Evolutionary conservation across 1,284 basidiomycete genomes (phyloP).

Genomic region (Marasmius sp.): DNA sequence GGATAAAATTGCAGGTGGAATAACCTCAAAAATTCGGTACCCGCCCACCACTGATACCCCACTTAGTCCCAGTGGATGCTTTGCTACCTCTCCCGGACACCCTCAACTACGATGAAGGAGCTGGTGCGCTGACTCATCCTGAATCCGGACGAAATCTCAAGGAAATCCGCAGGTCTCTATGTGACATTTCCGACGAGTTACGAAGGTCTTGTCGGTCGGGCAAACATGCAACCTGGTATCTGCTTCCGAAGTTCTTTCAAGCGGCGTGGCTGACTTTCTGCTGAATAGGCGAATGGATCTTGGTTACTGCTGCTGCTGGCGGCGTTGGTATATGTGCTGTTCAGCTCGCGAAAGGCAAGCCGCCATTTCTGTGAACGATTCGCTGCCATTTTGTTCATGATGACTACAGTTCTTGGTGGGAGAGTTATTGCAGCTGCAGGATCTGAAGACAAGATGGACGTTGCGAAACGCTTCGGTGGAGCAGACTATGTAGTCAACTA

Average conservation of each 20-base stretch:
- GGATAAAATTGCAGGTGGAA: slow-evolving; percentile 56
- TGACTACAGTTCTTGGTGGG: slow-evolving; percentile 61
- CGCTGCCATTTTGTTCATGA: background rate
- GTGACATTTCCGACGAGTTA: slow-evolving; percentile 93
- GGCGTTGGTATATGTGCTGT: slow-evolving; percentile 92
- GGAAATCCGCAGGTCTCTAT: slow-evolving; percentile 49
- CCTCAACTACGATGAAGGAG: slow-evolving; percentile 16
- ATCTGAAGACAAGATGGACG: slow-evolving; percentile 65
- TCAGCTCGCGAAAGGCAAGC: slow-evolving; percentile 82
- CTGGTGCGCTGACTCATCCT: slow-evolving; percentile 13
- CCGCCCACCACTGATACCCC: slow-evolving; percentile 35
- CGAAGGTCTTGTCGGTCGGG: slow-evolving; percentile 85
- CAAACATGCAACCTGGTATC: slow-evolving; percentile 69
- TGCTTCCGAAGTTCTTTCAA: background rate
- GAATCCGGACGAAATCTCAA: background rate
- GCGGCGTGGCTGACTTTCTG: slow-evolving; percentile 12
- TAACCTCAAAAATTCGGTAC: background rate
- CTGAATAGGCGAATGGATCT: slow-evolving; percentile 77
- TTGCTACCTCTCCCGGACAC: slow-evolving; percentile 20
- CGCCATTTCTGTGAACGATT: background rate
- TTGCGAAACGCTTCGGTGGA: slow-evolving; percentile 66
- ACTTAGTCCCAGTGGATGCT: slow-evolving; percentile 15
- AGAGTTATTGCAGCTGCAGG: slow-evolving; percentile 81
- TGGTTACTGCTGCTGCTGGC: slow-evolving; percentile 87
- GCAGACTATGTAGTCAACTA: slow-evolving; percentile 75